Percentiles rank a stretch among this genome's conserved stretches.
Conservation (phyloP, 495 filamentous ascomycete species). For the Physcia stellaris region DNA sequence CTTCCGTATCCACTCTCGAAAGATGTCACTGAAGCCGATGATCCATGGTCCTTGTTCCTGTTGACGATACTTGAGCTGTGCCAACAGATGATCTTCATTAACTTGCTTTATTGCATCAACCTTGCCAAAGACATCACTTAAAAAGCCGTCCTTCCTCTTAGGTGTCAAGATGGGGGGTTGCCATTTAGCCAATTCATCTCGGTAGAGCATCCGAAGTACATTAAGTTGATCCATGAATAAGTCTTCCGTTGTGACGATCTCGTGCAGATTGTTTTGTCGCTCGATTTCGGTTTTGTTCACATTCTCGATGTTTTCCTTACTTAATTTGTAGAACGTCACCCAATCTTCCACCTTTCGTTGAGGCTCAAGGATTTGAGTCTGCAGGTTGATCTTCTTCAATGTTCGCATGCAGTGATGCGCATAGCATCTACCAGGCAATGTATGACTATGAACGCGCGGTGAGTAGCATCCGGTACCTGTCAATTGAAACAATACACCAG, state of each 20-base stretch:
- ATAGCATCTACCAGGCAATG: conserved; percentile 73
- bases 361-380: conserved; percentile 52
- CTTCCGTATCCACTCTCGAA: conserved; percentile 97
- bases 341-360: conserved; percentile 66
- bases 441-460: conserved; percentile 60
- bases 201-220: conserved; percentile 70
- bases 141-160: conserved; percentile 60
- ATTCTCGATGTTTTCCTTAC: conserved; percentile 55
- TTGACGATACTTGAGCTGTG: conserved; percentile 94
- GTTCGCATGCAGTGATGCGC: conserved; percentile 89
- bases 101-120: conserved; percentile 79
- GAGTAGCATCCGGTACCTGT: conserved; percentile 91
- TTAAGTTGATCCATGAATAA: conserved; percentile 77
- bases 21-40: conserved; percentile 89
- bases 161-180: conserved; percentile 71
- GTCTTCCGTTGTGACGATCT: conserved; percentile 91
- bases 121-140: conserved; percentile 77
- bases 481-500: conserved; percentile 84
- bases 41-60: conserved; percentile 95
- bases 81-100: conserved; percentile 87
- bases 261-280: conserved; percentile 87
- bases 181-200: conserved; percentile 60
- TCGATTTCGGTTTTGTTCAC: conserved; percentile 77
- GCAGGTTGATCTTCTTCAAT: conserved; percentile 82
- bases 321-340: conserved; percentile 80